Base-by-base conservation (phyloP, 78 protist species). In the Bigelowiella natans region DNA sequence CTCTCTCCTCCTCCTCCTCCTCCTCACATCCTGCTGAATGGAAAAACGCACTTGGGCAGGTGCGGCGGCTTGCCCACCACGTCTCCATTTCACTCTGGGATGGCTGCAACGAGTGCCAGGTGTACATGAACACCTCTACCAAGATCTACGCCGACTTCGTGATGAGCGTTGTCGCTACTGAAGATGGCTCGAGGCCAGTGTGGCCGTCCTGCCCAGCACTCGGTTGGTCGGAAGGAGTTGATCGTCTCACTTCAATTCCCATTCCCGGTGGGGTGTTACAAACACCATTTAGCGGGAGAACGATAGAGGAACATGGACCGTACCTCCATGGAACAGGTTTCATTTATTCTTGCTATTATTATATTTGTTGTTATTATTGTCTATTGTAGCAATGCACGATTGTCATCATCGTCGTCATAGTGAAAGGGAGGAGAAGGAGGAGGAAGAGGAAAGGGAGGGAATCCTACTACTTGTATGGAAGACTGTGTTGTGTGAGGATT, bases 31-130 rank as follows among this genome's bases (percentile, higher is more conserved):
- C 2, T 3, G 63, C 37, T 28, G 31, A 7, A 11, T 11, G 85
- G 1, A 2, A 31, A 2, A 1, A 36, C 26, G 36, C 86, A 31
- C 39, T 29, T 0, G 1, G 1, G 1, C 90, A 90, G 86, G 51
- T 89, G 34, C 83, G 94, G 2, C 39, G 92, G 1, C 90, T 88
- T 2, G 0, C 92, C n/a, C 37, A 31, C 39, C 94, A 92, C 90
- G 82, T 92, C 31, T 0, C 83, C 39, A 89, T 92, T 82, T 39
- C 36, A 34, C 2, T 88, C 36, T 92, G 89, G 88, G 92, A 83
- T 40, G 94, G 88, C 36, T 89, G 92, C 90, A 92, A 92, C 91
- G 94, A 92, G 94, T 89, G 91, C 92, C 89, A 92, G n/a, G 83
- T 88, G 28, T 82, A 31, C 73, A 73, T 90, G 38, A 83, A n/a